Evolutionary conservation across 148 eudicot genomes (phyloP).

Genomic region (Arbutus unedo): DNA sequence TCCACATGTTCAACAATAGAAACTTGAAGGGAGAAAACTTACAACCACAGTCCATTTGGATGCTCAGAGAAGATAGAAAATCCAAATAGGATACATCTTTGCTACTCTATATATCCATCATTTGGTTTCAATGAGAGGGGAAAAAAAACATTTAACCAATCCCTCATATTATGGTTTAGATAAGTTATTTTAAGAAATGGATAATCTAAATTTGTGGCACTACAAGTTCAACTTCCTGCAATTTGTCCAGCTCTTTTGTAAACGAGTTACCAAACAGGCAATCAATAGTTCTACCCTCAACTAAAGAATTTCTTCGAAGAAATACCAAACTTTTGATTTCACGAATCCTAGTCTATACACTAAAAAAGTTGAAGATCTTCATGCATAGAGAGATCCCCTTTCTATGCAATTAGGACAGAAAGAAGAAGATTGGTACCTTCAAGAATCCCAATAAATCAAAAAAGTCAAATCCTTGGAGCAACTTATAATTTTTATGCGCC

Average conservation of each 20-base stretch:
- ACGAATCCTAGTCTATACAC: not conserved
- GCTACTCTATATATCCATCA: not conserved
- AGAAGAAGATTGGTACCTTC: too few relatives aligned
- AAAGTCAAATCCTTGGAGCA: too few relatives aligned
- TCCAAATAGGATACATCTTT: not conserved
- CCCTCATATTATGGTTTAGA: not conserved
- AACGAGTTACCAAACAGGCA: not conserved
- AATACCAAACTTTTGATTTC: slow-evolving; percentile 7
- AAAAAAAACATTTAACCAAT: not conserved
- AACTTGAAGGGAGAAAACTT: not conserved
- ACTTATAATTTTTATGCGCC: too few relatives aligned
- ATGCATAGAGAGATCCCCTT: too few relatives aligned
- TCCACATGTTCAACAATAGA: not conserved
- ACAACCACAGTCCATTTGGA: not conserved
- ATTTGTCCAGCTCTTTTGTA: not conserved
- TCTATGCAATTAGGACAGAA: too few relatives aligned
- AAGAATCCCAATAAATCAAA: too few relatives aligned
- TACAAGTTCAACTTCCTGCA: not conserved
- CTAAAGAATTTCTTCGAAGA: not conserved
- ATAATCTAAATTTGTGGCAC: not conserved
- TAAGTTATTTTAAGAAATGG: not conserved
- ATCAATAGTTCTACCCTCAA: not conserved
- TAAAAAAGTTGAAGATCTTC: too few relatives aligned
- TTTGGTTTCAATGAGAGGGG: not conserved
- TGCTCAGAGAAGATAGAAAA: not conserved